Conservation (phyloP, 768 basidiomycete genomes). For the Leucocoprinus leucothites region DNA sequence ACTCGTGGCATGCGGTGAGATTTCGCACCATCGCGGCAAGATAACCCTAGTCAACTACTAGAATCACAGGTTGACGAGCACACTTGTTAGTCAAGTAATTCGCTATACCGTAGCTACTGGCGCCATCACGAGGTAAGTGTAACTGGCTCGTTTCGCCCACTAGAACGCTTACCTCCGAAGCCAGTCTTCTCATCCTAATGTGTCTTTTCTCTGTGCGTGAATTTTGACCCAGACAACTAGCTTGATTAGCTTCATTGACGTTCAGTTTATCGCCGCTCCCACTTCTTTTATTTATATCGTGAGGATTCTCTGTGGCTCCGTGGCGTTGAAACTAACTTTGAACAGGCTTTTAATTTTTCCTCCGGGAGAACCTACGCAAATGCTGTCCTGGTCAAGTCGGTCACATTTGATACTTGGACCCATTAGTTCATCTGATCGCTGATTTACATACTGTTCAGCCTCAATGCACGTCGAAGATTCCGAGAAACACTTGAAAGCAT, state of each 20-base stretch:
- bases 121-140: constrained; percentile 13
- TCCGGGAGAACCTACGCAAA: constrained; percentile 20
- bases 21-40: no score
- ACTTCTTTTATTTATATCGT: neutral
- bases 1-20: constrained; percentile 1
- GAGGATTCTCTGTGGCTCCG: neutral
- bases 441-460: neutral
- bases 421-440: neutral
- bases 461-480: constrained; percentile 7
- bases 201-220: constrained; percentile 11
- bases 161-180: no score
- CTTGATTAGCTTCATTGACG: neutral
- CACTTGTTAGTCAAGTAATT: constrained; percentile 11
- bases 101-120: constrained; percentile 15
- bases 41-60: neutral
- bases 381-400: constrained; percentile 17
- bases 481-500: constrained; percentile 3
- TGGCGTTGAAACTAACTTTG: neutral
- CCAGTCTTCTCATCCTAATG: constrained; percentile 13
- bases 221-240: no score
- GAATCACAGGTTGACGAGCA: constrained; percentile 5
- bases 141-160: neutral
- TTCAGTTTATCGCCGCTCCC: neutral
- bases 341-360: constrained; percentile 17
- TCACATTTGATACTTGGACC: neutral